These are phyloP conservation scores for Entonaema liquescens DNA, from an alignment of 495 filamentous ascomycete genomes.

Conservation along the genomic window DNA sequence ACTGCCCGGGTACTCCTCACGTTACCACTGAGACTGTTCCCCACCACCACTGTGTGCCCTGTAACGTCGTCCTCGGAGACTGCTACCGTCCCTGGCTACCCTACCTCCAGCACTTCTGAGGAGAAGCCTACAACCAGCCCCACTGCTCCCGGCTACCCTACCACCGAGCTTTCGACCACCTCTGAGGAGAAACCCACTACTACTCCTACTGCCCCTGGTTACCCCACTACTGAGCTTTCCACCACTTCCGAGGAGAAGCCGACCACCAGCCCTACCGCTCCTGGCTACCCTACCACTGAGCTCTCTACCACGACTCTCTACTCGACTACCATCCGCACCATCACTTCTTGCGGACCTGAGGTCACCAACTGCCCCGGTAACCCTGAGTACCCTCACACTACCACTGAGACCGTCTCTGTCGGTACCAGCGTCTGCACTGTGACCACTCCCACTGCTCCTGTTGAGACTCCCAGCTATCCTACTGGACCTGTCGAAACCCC, in stretches of 20 bases:
- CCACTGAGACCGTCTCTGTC: conserved; percentile 20
- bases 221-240: conserved; percentile 3
- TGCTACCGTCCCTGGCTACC: conserved; percentile 1
- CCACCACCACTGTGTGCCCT: conserved; percentile 48
- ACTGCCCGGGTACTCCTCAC: conserved; percentile 56
- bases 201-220: not conserved
- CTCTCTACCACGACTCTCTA: conserved; percentile 52
- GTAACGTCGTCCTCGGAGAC: conserved; percentile 27
- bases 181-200: no score
- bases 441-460: not conserved
- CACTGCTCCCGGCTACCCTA: not conserved
- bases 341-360: conserved; percentile 47
- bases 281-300: conserved; percentile 17
- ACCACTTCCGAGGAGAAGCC: conserved; percentile 11
- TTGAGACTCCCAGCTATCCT: not conserved
- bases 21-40: conserved; percentile 39
- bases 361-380: conserved; percentile 36
- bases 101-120: conserved; percentile 1
- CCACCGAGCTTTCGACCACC: no score
- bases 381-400: conserved; percentile 17
- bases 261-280: conserved; percentile 23
- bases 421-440: conserved; percentile 33
- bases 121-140: not conserved
- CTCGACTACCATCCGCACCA: conserved; percentile 47
- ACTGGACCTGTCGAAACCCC: not conserved